Evolutionary conservation across 2,329 filamentous ascomycete species (phyloP).

Genomic region (Fusarium poae): DNA sequence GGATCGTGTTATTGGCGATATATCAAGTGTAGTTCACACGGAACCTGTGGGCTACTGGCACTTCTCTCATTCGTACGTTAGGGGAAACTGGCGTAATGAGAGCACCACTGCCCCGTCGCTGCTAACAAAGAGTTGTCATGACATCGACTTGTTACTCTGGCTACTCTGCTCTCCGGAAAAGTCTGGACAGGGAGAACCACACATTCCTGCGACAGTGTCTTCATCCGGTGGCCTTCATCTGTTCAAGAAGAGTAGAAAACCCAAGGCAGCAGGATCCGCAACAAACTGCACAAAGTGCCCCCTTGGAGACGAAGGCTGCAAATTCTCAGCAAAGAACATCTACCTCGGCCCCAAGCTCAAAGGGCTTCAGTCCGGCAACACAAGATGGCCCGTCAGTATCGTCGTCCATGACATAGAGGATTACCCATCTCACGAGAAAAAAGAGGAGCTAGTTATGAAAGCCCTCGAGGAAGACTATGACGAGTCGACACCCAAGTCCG

Average conservation of each 20-base stretch:
- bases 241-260: slow-evolving; percentile 83
- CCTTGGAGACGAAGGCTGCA: slow-evolving; percentile 76
- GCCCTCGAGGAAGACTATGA: slow-evolving; percentile 68
- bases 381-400: slow-evolving; percentile 85
- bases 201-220: slow-evolving; percentile 80
- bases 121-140: slow-evolving; percentile 95
- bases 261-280: slow-evolving; percentile 76
- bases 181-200: slow-evolving; percentile 64
- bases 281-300: slow-evolving; percentile 89
- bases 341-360: slow-evolving; percentile 76
- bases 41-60: slow-evolving; percentile 98
- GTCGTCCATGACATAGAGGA: slow-evolving; percentile 95
- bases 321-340: slow-evolving; percentile 86
- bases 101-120: slow-evolving; percentile 82
- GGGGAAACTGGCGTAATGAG: slow-evolving; percentile 92
- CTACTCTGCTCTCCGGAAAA: slow-evolving; percentile 79
- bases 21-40: slow-evolving; percentile 88
- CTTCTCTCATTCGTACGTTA: slow-evolving; percentile 89
- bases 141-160: slow-evolving; percentile 95
- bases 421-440: slow-evolving; percentile 62
- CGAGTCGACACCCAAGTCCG: slow-evolving; percentile 59
- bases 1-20: slow-evolving; percentile 82
- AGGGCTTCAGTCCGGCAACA: slow-evolving; percentile 74
- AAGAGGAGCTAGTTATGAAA: slow-evolving; percentile 57
- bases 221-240: slow-evolving; percentile 83